phyloP scores from a whole-genome alignment of 257 asterid genomes.

The Jaltomata sinuosa region DNA sequence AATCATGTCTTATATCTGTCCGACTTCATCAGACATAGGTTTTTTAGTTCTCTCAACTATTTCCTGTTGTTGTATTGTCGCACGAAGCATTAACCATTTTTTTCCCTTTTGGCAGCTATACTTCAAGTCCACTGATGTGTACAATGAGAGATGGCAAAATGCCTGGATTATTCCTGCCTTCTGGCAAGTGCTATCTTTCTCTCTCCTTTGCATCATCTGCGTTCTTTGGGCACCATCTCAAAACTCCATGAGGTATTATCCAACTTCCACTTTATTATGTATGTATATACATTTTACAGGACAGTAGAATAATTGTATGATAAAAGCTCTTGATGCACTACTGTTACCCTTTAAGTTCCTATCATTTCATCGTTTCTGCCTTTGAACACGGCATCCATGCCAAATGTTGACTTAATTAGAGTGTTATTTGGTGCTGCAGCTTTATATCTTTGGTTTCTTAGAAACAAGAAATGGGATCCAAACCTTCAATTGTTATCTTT shows the following conservation, averaged over 20 bases:
- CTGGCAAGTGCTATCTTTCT: conserved; percentile 92
- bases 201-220: conserved; percentile 80
- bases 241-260: conserved; percentile 67
- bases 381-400: not conserved
- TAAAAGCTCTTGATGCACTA: not conserved
- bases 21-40: not conserved
- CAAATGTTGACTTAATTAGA: not conserved
- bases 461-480: not conserved
- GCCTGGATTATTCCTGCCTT: conserved; percentile 98
- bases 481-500: not conserved
- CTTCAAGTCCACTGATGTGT: conserved; percentile 77
- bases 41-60: not conserved
- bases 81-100: not conserved
- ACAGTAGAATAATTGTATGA: not conserved
- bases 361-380: not conserved
- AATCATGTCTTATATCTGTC: not conserved
- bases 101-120: conserved; percentile 55
- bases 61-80: not conserved
- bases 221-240: conserved; percentile 98
- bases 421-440: not conserved
- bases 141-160: conserved; percentile 91
- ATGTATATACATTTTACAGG: not conserved
- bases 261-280: not conserved
- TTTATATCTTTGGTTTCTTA: not conserved
- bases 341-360: not conserved